Conservation (phyloP, 1,284 basidiomycete species). For the Rhodotorula sp. region DNA sequence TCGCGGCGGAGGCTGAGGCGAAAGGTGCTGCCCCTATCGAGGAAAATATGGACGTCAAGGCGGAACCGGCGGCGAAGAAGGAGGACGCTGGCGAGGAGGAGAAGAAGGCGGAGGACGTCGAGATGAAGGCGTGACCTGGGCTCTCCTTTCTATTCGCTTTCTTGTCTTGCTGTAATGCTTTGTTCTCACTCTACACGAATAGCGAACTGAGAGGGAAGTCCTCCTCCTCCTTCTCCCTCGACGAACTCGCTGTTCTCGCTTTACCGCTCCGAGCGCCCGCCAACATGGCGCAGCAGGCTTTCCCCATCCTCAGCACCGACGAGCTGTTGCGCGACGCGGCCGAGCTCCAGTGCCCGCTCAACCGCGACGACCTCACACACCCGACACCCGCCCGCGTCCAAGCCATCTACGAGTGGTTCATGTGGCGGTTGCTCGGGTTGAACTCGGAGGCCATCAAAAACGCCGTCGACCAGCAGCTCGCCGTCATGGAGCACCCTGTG, state of each 20-base stretch:
- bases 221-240: conserved; percentile 5
- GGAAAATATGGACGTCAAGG: not conserved
- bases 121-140: conserved; percentile 15
- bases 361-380: conserved; percentile 28
- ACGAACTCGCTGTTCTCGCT: not conserved
- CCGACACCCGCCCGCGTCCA: conserved; percentile 32
- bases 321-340: conserved; percentile 12
- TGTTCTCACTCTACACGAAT: not conserved
- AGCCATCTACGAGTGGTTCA: conserved; percentile 35
- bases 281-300: not conserved
- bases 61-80: not conserved
- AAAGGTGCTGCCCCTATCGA: not conserved
- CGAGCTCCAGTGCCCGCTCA: conserved; percentile 20
- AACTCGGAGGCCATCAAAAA: conserved; percentile 29
- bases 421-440: conserved; percentile 19
- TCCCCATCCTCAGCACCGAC: conserved; percentile 14
- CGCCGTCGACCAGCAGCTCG: conserved; percentile 35
- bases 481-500: conserved; percentile 33
- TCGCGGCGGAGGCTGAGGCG: not conserved
- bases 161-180: not conserved
- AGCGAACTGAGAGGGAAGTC: not conserved
- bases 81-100: not conserved
- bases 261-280: not conserved
- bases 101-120: conserved; percentile 18
- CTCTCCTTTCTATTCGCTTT: not conserved